phyloP scores from a whole-genome alignment of 1,139 yeast genomes.

The Diutina ranongensis region DNA sequence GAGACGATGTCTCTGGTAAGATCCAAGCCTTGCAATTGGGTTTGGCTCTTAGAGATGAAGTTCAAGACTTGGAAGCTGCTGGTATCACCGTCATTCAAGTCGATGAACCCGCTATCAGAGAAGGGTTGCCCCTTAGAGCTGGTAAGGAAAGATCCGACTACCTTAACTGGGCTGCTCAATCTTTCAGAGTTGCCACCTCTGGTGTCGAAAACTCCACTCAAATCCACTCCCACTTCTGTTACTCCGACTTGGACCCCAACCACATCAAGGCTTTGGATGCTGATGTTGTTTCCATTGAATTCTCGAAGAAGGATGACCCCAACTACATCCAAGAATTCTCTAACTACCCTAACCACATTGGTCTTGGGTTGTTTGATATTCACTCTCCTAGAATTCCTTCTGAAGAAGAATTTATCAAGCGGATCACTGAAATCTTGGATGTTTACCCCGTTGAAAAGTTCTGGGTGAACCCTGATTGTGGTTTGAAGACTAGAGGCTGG shows the following conservation, averaged over 20 bases:
- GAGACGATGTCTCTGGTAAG: constrained; percentile 93
- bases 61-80: constrained; percentile 93
- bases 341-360: constrained; percentile 98
- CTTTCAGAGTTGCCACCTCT: constrained; percentile 98
- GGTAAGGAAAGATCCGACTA: constrained; percentile 95
- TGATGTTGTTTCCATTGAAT: constrained; percentile 97
- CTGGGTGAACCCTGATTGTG: constrained; percentile 99
- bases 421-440: constrained; percentile 89
- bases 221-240: constrained; percentile 99
- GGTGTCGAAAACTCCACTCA: constrained; percentile 94
- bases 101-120: constrained; percentile 99
- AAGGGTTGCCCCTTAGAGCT: constrained; percentile 98
- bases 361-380: constrained; percentile 97
- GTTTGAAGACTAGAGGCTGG: constrained; percentile 97
- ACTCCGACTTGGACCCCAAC: constrained; percentile 98
- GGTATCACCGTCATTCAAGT: constrained; percentile 98
- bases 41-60: constrained; percentile 97
- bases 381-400: constrained; percentile 99
- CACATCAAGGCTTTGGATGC: constrained; percentile 99
- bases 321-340: constrained; percentile 96
- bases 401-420: constrained; percentile 85
- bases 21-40: constrained; percentile 96
- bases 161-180: constrained; percentile 98
- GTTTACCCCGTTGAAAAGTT: constrained; percentile 95
- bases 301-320: constrained; percentile 99